Evolutionary conservation across 176 grass and related monocot species (phyloP), one percentile per base, ranked within the genome.

Genomic region (Oryza officinalis): DNA sequence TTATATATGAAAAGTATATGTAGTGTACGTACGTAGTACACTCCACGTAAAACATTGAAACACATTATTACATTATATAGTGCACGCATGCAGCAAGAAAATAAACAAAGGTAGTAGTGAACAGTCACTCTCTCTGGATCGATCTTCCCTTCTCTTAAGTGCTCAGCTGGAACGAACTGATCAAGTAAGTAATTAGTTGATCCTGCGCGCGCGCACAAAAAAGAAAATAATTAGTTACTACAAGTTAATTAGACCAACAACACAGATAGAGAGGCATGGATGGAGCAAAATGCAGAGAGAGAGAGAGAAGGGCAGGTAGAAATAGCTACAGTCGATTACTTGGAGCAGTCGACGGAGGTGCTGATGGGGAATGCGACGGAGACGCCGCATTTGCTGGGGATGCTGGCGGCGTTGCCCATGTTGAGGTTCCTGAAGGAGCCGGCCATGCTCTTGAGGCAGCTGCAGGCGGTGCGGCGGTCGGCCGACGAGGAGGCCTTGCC

Each of bases 381-480:
- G 77, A 88, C 76, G 43, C 76, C 17, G 54, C 89, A 88, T 67
- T 81, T 84, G 49, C 32, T 0, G 23, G 85, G 72, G 66, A 85
- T 76, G 35, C 3, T 65, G 23, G 72, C 64, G 12, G 85, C 81
- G 64, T 75, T 80, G 8, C 81, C 67, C 81, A 77, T 73, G 71
- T 35, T 81, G 41, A 69, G 46, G n/a, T 63, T 43, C 4, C 57
- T 33, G 31, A 45, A 8, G 35, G 65, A 66, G 37, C 77, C 40
- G 4, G 71, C 78, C 43, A 74, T 65, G 20, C 10, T 83, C 86
- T 83, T 83, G 8, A 74, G 77, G 65, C 69, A 78, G 52, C 32
- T 7, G 78, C 68, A 74, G 4, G 76, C 3, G 13, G 78, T 64
- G 54, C 69, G 52, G 1, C 85, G 85, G 87, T 89, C 83, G 3